A percentile compares a stretch with the other conserved stretches of the same genome.
phyloP scores from a whole-genome alignment of 2,329 filamentous ascomycete species.

The Alternaria rosae region DNA sequence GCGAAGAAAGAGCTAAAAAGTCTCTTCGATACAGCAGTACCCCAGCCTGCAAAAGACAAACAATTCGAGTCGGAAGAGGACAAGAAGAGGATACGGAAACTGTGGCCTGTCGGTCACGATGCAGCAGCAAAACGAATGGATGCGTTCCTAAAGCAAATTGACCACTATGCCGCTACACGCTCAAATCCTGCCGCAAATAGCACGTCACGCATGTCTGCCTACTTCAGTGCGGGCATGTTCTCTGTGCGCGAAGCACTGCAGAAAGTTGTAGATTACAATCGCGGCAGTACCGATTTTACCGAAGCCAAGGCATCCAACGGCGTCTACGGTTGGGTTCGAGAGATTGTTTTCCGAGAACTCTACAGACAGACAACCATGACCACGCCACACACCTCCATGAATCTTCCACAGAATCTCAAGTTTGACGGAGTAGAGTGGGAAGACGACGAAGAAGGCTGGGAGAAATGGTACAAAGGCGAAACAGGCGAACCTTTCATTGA shows the following conservation, averaged over 20 bases:
- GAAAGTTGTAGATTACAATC: conserved; percentile 53
- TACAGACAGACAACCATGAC: conserved; percentile 58
- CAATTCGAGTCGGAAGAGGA: conserved; percentile 51
- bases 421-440: conserved; percentile 62
- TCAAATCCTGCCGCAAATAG: conserved; percentile 53
- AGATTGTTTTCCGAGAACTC: conserved; percentile 61
- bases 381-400: conserved; percentile 59
- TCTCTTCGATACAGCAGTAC: conserved; percentile 45
- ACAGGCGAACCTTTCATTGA: conserved; percentile 61
- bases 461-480: conserved; percentile 57
- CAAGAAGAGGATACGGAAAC: conserved; percentile 49
- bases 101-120: conserved; percentile 57
- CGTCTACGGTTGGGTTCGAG: conserved; percentile 58
- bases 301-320: conserved; percentile 47
- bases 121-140: conserved; percentile 53
- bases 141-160: conserved; percentile 53
- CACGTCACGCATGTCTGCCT: conserved; percentile 54
- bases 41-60: conserved; percentile 51
- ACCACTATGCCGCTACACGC: conserved; percentile 52
- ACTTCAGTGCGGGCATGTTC: conserved; percentile 57
- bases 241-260: conserved; percentile 56
- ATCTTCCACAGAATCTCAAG: conserved; percentile 60
- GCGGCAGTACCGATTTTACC: conserved; percentile 54
- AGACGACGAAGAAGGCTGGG: conserved; percentile 58
- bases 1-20: conserved; percentile 38